Evolutionary conservation across 1,284 basidiomycete species (phyloP), one percentile per base, ranked within the genome.

Genomic region (Neotropicomus parvogracilis): DNA sequence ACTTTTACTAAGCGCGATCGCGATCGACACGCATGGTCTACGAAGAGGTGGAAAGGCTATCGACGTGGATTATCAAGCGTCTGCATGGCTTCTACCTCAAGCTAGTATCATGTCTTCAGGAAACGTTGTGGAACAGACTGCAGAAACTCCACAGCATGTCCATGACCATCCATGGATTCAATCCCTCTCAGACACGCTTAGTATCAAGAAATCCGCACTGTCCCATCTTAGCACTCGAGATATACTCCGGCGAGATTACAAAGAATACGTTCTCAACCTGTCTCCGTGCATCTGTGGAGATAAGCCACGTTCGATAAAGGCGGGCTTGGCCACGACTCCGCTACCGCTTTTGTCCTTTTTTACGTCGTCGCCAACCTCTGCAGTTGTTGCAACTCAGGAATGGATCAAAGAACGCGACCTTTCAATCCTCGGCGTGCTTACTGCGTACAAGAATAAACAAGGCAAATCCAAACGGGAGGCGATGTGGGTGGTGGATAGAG

Each of bases 161-260:
- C 50, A 62, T 44, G 67, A 73, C 1, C 58, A 68, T 3, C 59
- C 70, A 27, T 66, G 67, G 8, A 66, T 85, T 46, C 72, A 71
- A 51, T 66, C 71, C 0, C 77, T 88, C 20, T 72, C 77, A 6
- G 57, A 66, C 6, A 68, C 70, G 0, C 77, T 97, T 7, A 59
- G 65, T 8, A 59, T 67, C 1, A 79, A 80, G 67, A 98, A 98
- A 65, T 63, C 60, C 4, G 79, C 87, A 52, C 74, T 97, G 9
- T 77, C 79, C 0, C 77, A 82, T 52, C 75, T 98, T 21, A 72
- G 71, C 28, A 81, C 83, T 0, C 73, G 79, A 40, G 91, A 97
- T 59, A 79, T 97, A 24, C 76, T 98, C 4, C 75, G 88, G 16
- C 74, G 95, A 16, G 95, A 98, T 68, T 99, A 95, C 76, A 98